Evolutionary conservation across 2,329 filamentous ascomycete species (phyloP).

Genomic region (Fusarium multiceps): DNA sequence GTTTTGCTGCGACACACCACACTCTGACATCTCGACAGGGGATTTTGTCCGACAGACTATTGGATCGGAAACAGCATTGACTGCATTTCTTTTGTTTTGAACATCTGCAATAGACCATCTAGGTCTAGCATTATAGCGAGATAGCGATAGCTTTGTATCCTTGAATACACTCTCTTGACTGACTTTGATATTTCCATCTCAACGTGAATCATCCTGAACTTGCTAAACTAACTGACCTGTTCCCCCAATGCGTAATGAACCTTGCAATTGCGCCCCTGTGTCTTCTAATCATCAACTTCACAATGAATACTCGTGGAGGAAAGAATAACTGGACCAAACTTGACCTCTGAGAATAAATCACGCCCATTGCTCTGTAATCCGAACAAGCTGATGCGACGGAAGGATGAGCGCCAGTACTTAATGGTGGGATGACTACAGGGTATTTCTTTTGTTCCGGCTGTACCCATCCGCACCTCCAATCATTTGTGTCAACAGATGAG

Average conservation of each 20-base stretch:
- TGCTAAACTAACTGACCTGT: no score
- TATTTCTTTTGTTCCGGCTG: not conserved
- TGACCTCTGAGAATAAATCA: not conserved
- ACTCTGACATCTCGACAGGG: not conserved
- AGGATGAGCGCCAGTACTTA: not conserved
- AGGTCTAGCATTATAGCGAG: not conserved
- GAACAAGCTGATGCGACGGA: not conserved
- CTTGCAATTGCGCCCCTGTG: no score
- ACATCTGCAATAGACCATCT: not conserved
- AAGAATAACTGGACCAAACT: no score
- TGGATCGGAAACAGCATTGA: not conserved
- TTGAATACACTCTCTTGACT: not conserved
- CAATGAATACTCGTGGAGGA: no score
- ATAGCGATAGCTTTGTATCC: not conserved
- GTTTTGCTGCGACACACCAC: not conserved
- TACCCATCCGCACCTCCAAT: not conserved
- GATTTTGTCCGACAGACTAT: not conserved
- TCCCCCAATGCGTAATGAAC: no score
- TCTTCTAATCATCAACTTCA: no score
- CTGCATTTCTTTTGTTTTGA: not conserved
- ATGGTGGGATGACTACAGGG: not conserved
- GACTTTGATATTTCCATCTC: fast-evolving
- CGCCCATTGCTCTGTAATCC: not conserved
- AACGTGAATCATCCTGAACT: fast-evolving
- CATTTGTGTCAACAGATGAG: no score